These are phyloP conservation scores for Tuber brumale DNA, from an alignment of 495 filamentous ascomycete genomes.

Conservation along the genomic window DNA sequence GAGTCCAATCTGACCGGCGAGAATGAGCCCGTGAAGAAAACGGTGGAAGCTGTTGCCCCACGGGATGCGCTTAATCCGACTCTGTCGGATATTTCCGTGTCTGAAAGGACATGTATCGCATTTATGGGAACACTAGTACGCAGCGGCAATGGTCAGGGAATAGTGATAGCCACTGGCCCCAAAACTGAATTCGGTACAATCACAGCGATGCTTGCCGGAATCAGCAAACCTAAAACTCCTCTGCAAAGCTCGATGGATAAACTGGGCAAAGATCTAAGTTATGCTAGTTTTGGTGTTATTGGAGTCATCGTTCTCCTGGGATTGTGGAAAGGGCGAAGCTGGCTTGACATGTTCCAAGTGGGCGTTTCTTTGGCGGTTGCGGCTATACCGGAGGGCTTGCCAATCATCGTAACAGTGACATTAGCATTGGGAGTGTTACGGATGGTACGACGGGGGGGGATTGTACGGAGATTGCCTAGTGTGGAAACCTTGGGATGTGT, in stretches of 20 bases:
- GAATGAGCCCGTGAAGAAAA: conserved; percentile 83
- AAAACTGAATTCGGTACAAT: conserved; percentile 97
- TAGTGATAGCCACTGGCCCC: conserved; percentile 88
- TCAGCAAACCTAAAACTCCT: conserved; percentile 88
- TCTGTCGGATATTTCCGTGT: conserved; percentile 35
- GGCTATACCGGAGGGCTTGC: conserved; percentile 92
- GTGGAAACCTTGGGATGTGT: conserved; percentile 97
- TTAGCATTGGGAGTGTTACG: conserved; percentile 87
- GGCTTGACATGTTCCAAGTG: conserved; percentile 96
- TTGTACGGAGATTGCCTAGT: conserved; percentile 89
- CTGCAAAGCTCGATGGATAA: conserved; percentile 95
- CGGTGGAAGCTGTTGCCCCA: conserved; percentile 55
- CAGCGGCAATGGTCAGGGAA: conserved; percentile 89
- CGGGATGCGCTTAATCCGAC: conserved; percentile 31
- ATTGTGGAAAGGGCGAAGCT: conserved; percentile 74
- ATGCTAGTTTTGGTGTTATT: conserved; percentile 92
- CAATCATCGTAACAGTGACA: conserved; percentile 96
- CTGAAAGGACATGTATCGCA: conserved; percentile 55
- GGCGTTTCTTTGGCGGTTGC: conserved; percentile 94
- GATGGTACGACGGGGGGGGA: conserved; percentile 89
- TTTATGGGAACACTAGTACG: conserved; percentile 98
- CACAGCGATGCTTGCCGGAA: conserved; percentile 81
- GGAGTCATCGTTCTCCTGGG: conserved; percentile 84
- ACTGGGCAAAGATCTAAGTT: conserved; percentile 86
- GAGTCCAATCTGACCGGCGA: conserved; percentile 97